Percentiles rank a stretch among this genome's conserved stretches.
Evolutionary conservation across 108 stramenopile species (phyloP).

Genomic region (Stephanodiscus minutulus): DNA sequence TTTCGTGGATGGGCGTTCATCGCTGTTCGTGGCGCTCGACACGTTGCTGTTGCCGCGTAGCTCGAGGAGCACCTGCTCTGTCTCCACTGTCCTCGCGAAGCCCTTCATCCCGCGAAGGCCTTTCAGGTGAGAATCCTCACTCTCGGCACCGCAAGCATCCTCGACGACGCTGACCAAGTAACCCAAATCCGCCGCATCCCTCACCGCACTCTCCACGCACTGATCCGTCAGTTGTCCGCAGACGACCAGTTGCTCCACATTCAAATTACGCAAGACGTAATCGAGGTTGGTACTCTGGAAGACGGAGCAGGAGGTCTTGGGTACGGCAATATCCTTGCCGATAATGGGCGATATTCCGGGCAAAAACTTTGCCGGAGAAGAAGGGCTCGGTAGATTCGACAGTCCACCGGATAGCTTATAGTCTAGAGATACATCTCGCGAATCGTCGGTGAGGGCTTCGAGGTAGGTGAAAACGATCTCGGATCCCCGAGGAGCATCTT

Average conservation of each 20-base stretch:
- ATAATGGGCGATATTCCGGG: slow-evolving; percentile 42
- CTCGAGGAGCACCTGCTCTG: slow-evolving; percentile 61
- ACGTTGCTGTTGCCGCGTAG: slow-evolving; percentile 11
- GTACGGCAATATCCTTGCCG: slow-evolving; percentile 63
- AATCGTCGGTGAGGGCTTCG: slow-evolving; percentile 61
- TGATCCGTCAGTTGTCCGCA: slow-evolving; percentile 80
- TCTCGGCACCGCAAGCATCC: slow-evolving; percentile 74
- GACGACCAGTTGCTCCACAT: slow-evolving; percentile 68
- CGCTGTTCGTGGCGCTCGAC: slow-evolving; percentile 2
- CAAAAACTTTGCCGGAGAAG: slow-evolving; percentile 45
- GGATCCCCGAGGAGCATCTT: slow-evolving; percentile 26
- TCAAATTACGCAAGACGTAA: slow-evolving; percentile 64
- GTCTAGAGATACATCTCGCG: slow-evolving; percentile 67
- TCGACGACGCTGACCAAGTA: slow-evolving; percentile 74
- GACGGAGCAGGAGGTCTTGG: slow-evolving; percentile 76
- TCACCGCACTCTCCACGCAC: slow-evolving; percentile 75
- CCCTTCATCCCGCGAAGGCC: slow-evolving; percentile 71
- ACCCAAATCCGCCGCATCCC: slow-evolving; percentile 81
- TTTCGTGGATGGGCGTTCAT: slow-evolving; percentile 17
- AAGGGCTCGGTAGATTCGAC: slow-evolving; percentile 48
- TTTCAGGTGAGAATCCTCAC: slow-evolving; percentile 46
- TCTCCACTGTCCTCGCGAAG: slow-evolving; percentile 55
- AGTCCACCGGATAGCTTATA: slow-evolving; percentile 72
- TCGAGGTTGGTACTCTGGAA: slow-evolving; percentile 74
- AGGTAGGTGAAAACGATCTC: slow-evolving; percentile 80